Evolutionary conservation across 2,329 filamentous ascomycete genomes (phyloP), one percentile per base, ranked within the genome.

Genomic region (Cladophialophora psammophila): DNA sequence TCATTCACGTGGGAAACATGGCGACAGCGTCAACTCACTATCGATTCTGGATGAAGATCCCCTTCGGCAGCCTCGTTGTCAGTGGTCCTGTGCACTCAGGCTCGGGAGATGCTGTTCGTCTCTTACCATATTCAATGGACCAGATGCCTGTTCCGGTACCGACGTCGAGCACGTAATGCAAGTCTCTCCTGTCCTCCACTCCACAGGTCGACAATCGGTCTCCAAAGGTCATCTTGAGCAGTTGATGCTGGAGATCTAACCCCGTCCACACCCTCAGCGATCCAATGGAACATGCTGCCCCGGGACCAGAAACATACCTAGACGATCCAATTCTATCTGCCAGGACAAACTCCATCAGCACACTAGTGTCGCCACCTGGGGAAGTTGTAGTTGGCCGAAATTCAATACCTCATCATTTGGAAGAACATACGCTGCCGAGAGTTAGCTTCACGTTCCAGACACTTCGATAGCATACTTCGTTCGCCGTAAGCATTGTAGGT

Each of bases 131-230:
- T 53, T 78, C 78, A 36, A 78, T 76, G 15, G 77, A 76, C 77
- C 77, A 79, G 52, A 78, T 76, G 0, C 77, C 77, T 2, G 77
- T 78, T 0, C 77, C 77, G 2, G 77, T 79, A 1, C 77, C 77
- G 26, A 79, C 70, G 64, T 79, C 77, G 20, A 79, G 58, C 5
- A 78, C 76, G 31, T 76, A 72, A 8, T 70, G 64, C 5, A 75
- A 70, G 4, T 68, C 70, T 20, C 53, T 58, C 3, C 31, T 57
- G 40, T 64, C 34, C 42, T 58, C 66, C 13, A 60, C 50, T 12
- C 58, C 53, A 34, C 75, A 74, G 13, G 67, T 67, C 15, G 71
- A 55, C 18, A 78, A 63, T 64, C 73, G 73, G 40, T 76, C 75
- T 36, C 73, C 74, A 15, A 78, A 72, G 3, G 78, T 69, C 74